Evolutionary conservation across 1,284 basidiomycete species (phyloP).

Genomic region (Leccinum insolens): DNA sequence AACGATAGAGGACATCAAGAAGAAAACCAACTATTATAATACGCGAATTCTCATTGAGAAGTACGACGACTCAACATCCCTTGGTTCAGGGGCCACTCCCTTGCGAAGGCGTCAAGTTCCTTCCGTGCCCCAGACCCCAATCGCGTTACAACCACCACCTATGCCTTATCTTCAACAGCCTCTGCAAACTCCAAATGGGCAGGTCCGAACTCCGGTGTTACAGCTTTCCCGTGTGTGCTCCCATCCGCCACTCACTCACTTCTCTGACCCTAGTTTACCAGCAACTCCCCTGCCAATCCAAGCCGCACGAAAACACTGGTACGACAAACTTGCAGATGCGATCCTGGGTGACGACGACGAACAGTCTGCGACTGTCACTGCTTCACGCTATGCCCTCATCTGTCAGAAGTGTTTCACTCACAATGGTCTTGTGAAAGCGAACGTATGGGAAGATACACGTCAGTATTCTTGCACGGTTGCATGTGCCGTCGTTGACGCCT

Average conservation of each 20-base stretch:
- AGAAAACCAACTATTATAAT: constrained; percentile 94
- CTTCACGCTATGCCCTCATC: constrained; percentile 88
- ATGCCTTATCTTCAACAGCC: constrained; percentile 23
- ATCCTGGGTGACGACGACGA: constrained; percentile 83
- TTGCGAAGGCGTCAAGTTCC: constrained; percentile 34
- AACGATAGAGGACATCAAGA: constrained; percentile 96
- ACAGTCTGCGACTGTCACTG: constrained; percentile 45
- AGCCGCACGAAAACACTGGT: constrained; percentile 80
- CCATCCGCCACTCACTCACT: background rate
- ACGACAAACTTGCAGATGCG: constrained; percentile 86
- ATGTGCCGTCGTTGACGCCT: constrained; percentile 4
- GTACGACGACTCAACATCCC: constrained; percentile 73
- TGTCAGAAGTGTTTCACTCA: constrained; percentile 93
- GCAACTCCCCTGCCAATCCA: constrained; percentile 47
- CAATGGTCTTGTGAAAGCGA: constrained; percentile 92
- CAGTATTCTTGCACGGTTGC: constrained; percentile 40
- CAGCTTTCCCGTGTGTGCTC: constrained; percentile 45
- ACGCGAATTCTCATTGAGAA: constrained; percentile 90
- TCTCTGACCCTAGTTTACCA: constrained; percentile 19
- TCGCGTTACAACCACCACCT: constrained; percentile 18
- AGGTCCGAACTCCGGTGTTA: constrained; percentile 27
- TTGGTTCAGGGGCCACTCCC: constrained; percentile 33
- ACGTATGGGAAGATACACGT: constrained; percentile 91
- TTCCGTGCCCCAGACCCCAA: constrained; percentile 28
- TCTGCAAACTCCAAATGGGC: constrained; percentile 26